Percentiles rank a stretch among this genome's conserved stretches.
Evolutionary conservation across 129 eudicot genomes (phyloP).

Genomic region (Escallonia rubra): DNA sequence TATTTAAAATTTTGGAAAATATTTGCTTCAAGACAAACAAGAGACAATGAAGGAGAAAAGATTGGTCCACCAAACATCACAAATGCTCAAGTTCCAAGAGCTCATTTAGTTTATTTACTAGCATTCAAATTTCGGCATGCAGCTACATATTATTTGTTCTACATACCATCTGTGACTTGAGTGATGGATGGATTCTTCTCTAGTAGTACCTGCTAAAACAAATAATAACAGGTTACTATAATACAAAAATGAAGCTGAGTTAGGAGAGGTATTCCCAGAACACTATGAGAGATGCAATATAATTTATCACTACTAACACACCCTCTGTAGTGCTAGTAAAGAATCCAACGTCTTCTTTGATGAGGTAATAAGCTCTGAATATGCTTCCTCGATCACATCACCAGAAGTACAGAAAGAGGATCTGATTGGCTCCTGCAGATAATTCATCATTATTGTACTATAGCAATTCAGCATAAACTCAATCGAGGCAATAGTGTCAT

Average conservation of each 20-base stretch:
- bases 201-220: constrained; percentile 50
- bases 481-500: not conserved
- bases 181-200: constrained; percentile 74
- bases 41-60: not conserved
- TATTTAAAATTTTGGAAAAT: not conserved
- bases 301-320: constrained; percentile 8
- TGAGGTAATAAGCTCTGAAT: constrained; percentile 60
- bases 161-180: constrained; percentile 56
- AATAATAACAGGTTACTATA: not conserved
- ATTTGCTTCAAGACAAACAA: not conserved
- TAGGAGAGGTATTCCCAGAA: no score
- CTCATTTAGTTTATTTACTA: not conserved
- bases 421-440: constrained; percentile 70
- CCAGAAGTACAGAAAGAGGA: constrained; percentile 52
- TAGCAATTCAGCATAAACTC: not conserved
- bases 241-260: no score
- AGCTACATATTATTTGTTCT: not conserved
- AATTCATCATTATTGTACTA: constrained; percentile 6
- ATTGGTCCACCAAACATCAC: no score
- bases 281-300: not conserved
- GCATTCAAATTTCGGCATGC: not conserved
- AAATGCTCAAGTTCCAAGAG: not conserved
- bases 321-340: constrained; percentile 79
- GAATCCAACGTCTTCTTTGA: constrained; percentile 75
- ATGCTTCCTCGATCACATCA: constrained; percentile 60